phyloP scores from a whole-genome alignment of 2,329 filamentous ascomycete species.

The Fusarium secorum region DNA sequence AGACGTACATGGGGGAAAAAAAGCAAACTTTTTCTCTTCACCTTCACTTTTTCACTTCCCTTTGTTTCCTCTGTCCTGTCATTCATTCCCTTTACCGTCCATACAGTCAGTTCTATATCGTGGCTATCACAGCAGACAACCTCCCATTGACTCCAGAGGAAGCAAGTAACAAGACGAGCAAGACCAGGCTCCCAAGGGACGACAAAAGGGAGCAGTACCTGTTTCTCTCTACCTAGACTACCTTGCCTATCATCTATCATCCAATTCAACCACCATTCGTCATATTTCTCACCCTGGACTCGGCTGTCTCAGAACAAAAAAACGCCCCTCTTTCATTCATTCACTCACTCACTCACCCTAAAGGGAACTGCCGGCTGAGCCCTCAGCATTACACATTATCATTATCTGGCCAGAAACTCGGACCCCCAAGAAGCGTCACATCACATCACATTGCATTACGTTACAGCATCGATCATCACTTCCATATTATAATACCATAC shows the following conservation, averaged over 20 bases:
- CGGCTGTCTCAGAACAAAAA: conserved; percentile 26
- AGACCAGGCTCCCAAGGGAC: not conserved
- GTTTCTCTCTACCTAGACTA: conserved; percentile 25
- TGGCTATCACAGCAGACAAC: not conserved
- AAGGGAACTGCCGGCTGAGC: conserved; percentile 12
- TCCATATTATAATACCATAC: conserved; percentile 4
- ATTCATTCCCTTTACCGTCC: conserved; percentile 2
- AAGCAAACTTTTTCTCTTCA: conserved; percentile 9
- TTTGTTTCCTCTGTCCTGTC: conserved; percentile 16
- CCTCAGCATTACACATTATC: conserved; percentile 4
- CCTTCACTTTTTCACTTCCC: conserved; percentile 4
- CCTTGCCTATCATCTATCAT: conserved; percentile 1
- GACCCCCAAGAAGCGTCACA: conserved; percentile 3
- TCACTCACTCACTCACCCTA: not conserved
- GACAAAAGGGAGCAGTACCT: conserved; percentile 17
- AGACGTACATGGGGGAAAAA: not conserved
- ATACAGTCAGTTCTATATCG: not conserved
- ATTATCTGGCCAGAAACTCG: conserved; percentile 29
- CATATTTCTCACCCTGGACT: conserved; percentile 25
- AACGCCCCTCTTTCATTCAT: conserved; percentile 9
- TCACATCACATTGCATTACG: conserved; percentile 22
- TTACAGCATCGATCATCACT: conserved; percentile 1
- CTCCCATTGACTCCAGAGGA: not conserved
- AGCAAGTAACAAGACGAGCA: not conserved
- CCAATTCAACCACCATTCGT: conserved; percentile 10